Evolutionary conservation across 495 filamentous ascomycete genomes (phyloP).

Genomic region (Penicillium tannophilum): DNA sequence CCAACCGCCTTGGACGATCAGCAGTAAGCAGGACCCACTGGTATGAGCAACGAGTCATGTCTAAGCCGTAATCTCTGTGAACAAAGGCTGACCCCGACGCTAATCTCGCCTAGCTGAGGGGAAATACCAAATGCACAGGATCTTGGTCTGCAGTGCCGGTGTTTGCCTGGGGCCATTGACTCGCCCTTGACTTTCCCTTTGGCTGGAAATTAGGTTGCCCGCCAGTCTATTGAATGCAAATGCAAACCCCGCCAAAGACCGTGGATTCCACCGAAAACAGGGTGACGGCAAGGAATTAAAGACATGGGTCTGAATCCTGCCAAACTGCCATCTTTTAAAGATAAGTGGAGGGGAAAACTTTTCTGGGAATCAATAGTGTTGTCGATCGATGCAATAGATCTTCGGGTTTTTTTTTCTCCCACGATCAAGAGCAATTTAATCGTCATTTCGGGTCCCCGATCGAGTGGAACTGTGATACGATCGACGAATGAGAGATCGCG

Average conservation of each 20-base stretch:
- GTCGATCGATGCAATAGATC: background rate
- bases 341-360: background rate
- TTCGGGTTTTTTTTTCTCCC: background rate
- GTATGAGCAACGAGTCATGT: background rate
- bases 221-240: background rate
- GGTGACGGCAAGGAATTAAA: background rate
- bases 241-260: background rate
- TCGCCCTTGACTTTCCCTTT: background rate
- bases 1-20: background rate
- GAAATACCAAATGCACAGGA: background rate
- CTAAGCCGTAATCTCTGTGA: background rate
- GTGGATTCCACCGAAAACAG: background rate
- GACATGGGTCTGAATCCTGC: background rate
- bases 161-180: background rate
- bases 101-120: background rate
- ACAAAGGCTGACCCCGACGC: background rate
- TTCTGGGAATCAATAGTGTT: constrained; percentile 1
- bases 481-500: background rate
- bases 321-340: background rate
- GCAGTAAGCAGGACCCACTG: background rate
- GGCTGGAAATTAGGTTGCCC: background rate
- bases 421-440: background rate
- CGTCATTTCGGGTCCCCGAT: background rate
- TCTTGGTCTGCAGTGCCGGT: background rate
- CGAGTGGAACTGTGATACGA: background rate